Percentiles rank a stretch among this genome's conserved stretches.
These are phyloP conservation scores for Arthromyces matolae DNA, from an alignment of 768 basidiomycete species.

Conservation along the genomic window DNA sequence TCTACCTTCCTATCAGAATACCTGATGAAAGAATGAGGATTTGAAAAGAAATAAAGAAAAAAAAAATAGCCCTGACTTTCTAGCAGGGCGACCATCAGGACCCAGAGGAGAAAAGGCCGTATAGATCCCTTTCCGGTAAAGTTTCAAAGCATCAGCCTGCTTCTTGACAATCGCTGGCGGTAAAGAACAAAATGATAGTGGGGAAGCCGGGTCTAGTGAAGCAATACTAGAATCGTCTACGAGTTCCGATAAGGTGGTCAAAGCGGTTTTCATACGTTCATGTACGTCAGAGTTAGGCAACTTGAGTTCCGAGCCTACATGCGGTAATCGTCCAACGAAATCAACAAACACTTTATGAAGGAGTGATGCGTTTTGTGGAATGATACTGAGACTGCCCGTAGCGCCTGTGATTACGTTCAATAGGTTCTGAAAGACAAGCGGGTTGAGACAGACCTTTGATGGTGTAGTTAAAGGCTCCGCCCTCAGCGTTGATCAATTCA, in stretches of 20 bases:
- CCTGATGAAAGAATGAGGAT: slow-evolving; percentile 25
- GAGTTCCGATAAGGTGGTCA: slow-evolving; percentile 52
- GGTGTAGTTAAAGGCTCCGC: slow-evolving; percentile 49
- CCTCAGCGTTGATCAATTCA: slow-evolving; percentile 44
- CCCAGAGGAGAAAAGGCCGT: slow-evolving; percentile 54
- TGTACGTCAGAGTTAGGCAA: slow-evolving; percentile 30
- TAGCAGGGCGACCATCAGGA: slow-evolving; percentile 53
- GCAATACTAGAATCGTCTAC: slow-evolving; percentile 42
- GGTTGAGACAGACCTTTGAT: slow-evolving; percentile 49
- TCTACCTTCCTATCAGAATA: slow-evolving; percentile 55
- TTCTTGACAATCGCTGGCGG: slow-evolving; percentile 45
- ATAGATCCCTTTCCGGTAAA: slow-evolving; percentile 42
- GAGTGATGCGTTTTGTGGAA: slow-evolving; percentile 54
- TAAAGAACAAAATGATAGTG: slow-evolving; percentile 67
- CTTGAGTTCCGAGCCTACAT: slow-evolving; percentile 43
- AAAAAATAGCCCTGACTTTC: slow-evolving; percentile 54
- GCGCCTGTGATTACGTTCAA: slow-evolving; percentile 38
- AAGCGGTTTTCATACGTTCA: slow-evolving; percentile 54
- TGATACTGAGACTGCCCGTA: slow-evolving; percentile 49
- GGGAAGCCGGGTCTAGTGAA: slow-evolving; percentile 51
- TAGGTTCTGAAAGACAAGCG: not conserved
- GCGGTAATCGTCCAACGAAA: slow-evolving; percentile 57
- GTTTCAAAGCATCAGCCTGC: slow-evolving; percentile 46
- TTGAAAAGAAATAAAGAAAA: slow-evolving; percentile 2
- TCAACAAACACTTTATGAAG: slow-evolving; percentile 60